These are phyloP conservation scores for Blastobotrys attinorum DNA, from an alignment of 805 yeast species.

Conservation along the genomic window DNA sequence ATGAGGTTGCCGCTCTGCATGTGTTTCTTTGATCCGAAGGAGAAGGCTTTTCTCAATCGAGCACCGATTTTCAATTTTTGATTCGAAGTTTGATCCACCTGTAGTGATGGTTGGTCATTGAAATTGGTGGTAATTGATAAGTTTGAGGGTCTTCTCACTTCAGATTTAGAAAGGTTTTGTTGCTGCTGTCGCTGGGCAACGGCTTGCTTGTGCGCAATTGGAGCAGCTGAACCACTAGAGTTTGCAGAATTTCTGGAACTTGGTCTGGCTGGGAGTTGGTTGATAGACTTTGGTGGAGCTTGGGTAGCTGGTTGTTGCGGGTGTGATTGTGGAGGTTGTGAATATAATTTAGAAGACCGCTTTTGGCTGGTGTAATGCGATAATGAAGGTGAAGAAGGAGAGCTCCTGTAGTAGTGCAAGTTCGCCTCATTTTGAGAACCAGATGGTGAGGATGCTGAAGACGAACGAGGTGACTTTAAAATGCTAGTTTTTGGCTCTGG, in stretches of 20 bases:
- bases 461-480: too few relatives aligned
- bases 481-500: neutral
- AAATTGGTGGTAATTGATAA: neutral
- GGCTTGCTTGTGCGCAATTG: neutral
- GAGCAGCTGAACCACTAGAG: neutral
- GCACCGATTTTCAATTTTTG: neutral
- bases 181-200: neutral
- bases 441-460: too few relatives aligned
- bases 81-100: too few relatives aligned
- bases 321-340: neutral
- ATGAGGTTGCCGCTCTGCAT: neutral
- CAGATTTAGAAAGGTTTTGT: neutral
- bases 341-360: too few relatives aligned
- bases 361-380: too few relatives aligned
- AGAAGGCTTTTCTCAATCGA: slow-evolving; percentile 14
- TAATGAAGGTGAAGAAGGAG: too few relatives aligned
- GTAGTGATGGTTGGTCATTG: too few relatives aligned
- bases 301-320: neutral
- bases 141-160: neutral
- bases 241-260: neutral
- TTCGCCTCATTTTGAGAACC: too few relatives aligned
- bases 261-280: neutral
- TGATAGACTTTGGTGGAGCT: neutral
- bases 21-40: slow-evolving; percentile 11
- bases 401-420: too few relatives aligned